Evolutionary conservation across 1,284 basidiomycete genomes (phyloP).

Genomic region (Phylloporus sp.): DNA sequence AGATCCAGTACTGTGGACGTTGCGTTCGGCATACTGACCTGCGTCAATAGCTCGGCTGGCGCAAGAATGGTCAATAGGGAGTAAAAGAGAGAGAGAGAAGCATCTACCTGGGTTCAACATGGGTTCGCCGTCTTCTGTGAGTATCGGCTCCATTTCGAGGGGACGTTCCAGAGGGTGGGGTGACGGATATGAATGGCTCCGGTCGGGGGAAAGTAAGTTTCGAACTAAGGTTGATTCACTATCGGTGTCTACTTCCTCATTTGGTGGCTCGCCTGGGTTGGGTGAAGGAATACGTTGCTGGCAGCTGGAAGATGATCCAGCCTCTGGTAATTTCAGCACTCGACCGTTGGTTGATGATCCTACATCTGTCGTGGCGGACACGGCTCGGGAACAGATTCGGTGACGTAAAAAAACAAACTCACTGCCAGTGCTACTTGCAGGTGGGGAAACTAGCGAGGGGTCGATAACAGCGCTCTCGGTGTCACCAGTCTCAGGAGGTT

Average conservation of each 20-base stretch:
- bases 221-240: constrained; percentile 24
- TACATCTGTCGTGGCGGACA: constrained; percentile 29
- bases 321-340: constrained; percentile 9
- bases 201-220: constrained; percentile 25
- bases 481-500: constrained; percentile 20
- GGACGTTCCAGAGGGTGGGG: constrained; percentile 31
- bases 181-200: constrained; percentile 24
- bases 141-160: constrained; percentile 52
- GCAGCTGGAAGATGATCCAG: constrained; percentile 9
- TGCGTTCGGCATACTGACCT: constrained; percentile 44
- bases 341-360: constrained; percentile 19
- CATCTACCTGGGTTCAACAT: constrained; percentile 67
- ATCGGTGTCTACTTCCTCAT: constrained; percentile 15
- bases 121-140: constrained; percentile 63
- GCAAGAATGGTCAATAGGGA: constrained; percentile 1
- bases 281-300: constrained; percentile 15
- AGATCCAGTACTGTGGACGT: constrained; percentile 32
- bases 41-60: constrained; percentile 63
- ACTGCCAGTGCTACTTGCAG: constrained; percentile 19
- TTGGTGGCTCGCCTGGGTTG: constrained; percentile 9
- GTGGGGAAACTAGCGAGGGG: constrained; percentile 41
- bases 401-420: constrained; percentile 24
- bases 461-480: constrained; percentile 41
- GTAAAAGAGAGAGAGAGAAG: not conserved
- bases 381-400: constrained; percentile 31